A percentile compares a stretch with the other conserved stretches of the same genome.
phyloP scores from a whole-genome alignment of 2,329 filamentous ascomycete genomes.

The Alternaria metachromatica region DNA sequence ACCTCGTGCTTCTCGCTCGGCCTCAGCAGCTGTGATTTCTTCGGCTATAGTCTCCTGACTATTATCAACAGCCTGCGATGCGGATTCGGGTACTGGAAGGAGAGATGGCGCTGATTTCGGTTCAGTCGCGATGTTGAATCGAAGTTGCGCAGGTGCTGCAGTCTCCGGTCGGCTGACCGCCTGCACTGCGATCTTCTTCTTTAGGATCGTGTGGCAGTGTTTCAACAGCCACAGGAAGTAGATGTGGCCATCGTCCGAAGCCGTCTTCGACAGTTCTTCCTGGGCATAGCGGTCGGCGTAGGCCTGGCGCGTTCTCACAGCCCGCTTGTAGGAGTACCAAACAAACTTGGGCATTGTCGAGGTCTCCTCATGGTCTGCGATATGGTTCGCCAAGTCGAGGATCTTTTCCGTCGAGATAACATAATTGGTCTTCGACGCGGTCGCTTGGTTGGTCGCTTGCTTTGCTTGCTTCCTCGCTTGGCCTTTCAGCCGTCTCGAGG shows the following conservation, averaged over 20 bases:
- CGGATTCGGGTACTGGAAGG: not conserved
- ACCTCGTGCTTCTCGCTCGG: not conserved
- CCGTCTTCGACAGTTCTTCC: not conserved
- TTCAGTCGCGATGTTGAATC: not conserved
- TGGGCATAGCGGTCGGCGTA: not conserved
- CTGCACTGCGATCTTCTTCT: not conserved
- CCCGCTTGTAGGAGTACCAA: not conserved
- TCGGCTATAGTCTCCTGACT: not conserved
- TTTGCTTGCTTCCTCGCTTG: not conserved
- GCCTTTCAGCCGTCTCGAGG: not conserved
- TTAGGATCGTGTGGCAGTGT: not conserved
- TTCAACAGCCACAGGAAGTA: slow-evolving; percentile 1
- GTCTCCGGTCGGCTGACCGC: not conserved
- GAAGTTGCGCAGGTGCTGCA: not conserved
- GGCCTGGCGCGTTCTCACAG: not conserved
- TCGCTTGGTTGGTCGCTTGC: not conserved
- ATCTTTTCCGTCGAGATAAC: not conserved
- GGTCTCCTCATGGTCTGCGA: not conserved
- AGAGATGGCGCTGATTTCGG: not conserved
- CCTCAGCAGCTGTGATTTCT: not conserved
- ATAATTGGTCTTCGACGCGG: not conserved
- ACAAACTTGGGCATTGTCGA: slow-evolving; percentile 2
- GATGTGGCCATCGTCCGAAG: not conserved
- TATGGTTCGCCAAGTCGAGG: not conserved
- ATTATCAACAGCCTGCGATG: too few species aligned